Conservation (phyloP, 2,329 filamentous ascomycete species). For the Ophiostoma ips region DNA sequence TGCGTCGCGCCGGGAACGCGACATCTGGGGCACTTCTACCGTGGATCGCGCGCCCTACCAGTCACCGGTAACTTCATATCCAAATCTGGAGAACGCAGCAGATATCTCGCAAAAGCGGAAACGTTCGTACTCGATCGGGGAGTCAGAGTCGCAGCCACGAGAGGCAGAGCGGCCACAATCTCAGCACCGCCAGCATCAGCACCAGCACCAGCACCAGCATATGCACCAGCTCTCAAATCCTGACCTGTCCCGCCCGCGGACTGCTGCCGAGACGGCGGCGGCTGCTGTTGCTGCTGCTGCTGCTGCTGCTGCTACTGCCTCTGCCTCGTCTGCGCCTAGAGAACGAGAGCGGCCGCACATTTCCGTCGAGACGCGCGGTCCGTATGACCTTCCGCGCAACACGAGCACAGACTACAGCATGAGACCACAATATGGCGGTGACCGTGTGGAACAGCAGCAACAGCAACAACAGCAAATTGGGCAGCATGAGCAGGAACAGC, state of each 20-base stretch:
- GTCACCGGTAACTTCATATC: constrained; percentile 21
- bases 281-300: constrained; percentile 9
- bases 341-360: constrained; percentile 1
- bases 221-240: constrained; percentile 4
- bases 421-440: neutral
- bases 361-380: constrained; percentile 7
- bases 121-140: constrained; percentile 45
- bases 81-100: constrained; percentile 36
- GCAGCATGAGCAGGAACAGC: constrained; percentile 8
- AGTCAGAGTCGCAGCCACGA: constrained; percentile 11
- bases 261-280: constrained; percentile 4
- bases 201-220: constrained; percentile 8
- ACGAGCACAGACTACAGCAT: neutral
- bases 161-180: neutral
- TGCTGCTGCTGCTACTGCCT: constrained; percentile 8
- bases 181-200: constrained; percentile 22
- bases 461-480: constrained; percentile 9
- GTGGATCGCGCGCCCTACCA: constrained; percentile 21
- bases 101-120: constrained; percentile 46
- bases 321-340: constrained; percentile 2
- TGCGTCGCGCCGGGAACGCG: constrained; percentile 21
- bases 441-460: constrained; percentile 5
- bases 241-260: neutral
- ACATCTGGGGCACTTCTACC: constrained; percentile 25
- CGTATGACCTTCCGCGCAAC: constrained; percentile 3